phyloP scores from a whole-genome alignment of 1,139 yeast species.

The Hyphopichia buzzinii region DNA sequence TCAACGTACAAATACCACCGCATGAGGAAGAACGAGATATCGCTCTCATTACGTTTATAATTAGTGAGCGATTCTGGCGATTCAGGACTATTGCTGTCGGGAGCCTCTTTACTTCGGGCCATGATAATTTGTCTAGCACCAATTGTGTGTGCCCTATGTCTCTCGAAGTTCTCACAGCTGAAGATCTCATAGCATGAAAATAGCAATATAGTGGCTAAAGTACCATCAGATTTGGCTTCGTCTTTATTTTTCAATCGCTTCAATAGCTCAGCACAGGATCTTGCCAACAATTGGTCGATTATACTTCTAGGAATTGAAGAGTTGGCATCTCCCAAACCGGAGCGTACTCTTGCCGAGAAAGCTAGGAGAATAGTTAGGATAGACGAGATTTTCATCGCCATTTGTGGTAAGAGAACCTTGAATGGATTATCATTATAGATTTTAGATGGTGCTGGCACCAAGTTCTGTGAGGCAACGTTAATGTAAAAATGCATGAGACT shows the following conservation, averaged over 20 bases:
- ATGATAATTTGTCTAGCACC: constrained; percentile 70
- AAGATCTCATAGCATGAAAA: constrained; percentile 65
- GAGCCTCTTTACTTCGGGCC: constrained; percentile 31
- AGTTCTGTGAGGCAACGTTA: constrained; percentile 56
- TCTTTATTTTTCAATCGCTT: constrained; percentile 48
- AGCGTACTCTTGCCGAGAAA: constrained; percentile 58
- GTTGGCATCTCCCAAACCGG: constrained; percentile 28
- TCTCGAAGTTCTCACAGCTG: constrained; percentile 43
- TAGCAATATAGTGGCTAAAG: constrained; percentile 62
- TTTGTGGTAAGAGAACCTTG: constrained; percentile 59
- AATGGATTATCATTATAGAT: constrained; percentile 67
- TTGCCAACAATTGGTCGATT: constrained; percentile 49
- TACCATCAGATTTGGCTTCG: constrained; percentile 61
- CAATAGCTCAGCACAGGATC: constrained; percentile 59
- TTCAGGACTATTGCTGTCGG: background rate
- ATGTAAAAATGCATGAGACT: constrained; percentile 64
- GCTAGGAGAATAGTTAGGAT: constrained; percentile 63
- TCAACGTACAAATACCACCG: constrained; percentile 76
- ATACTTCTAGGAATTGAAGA: constrained; percentile 41
- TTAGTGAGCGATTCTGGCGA: background rate
- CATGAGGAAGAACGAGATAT: constrained; percentile 58
- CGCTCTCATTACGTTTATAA: constrained; percentile 22
- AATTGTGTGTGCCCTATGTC: constrained; percentile 63
- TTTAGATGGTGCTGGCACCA: constrained; percentile 68
- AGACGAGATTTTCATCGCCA: constrained; percentile 64